Evolutionary conservation across 768 basidiomycete genomes (phyloP), one percentile per base, ranked within the genome.

Genomic region (Pholiota microspora): DNA sequence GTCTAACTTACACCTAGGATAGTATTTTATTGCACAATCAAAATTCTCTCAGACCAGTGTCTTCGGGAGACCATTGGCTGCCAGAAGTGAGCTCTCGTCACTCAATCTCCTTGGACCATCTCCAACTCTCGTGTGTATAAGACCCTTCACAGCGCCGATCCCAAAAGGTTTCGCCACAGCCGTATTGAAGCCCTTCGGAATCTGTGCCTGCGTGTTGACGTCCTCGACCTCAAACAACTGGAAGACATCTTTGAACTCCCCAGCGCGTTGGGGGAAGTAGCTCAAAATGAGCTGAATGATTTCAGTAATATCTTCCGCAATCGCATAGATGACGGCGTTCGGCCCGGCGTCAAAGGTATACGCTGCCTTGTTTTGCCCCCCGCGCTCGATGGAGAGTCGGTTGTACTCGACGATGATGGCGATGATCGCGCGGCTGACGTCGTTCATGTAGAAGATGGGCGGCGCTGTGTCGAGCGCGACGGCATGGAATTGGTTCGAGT

Each of bases 301-400:
- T 69, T 87, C 83, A 59, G 80, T 81, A 64, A 97, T 75, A 71
- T 95, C 84, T 64, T 84, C 79, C 60, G 86, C 77, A 3, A 82
- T 80, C 0, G 94, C 83, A 72, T 98, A 99, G 65, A 99, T 93
- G 68, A 99, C 97, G 2, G 95, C 95, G 72, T 99, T 99, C 12
- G 97, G 97, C 28, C 97, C 97, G 0, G 97, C 97, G 64, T 99
- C 97, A 67, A 89, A 98, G n/a, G 97, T 99, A 73, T 99, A 99
- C 36, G 96, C 97, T 0, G 94, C 97, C 65, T 90, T 85, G 69
- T 84, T 75, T 49, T 82, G 81, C 2, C 75, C 44, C 70, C 82
- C 67, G 56, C 72, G 54, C 34, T 75, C 85, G 31, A 88, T 71
- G 1, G 84, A 77, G 18, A 91, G 77, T 16, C 95, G 84, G 74